Conservation (phyloP, 345 rosid genomes). For the Boechera stricta region DNA sequence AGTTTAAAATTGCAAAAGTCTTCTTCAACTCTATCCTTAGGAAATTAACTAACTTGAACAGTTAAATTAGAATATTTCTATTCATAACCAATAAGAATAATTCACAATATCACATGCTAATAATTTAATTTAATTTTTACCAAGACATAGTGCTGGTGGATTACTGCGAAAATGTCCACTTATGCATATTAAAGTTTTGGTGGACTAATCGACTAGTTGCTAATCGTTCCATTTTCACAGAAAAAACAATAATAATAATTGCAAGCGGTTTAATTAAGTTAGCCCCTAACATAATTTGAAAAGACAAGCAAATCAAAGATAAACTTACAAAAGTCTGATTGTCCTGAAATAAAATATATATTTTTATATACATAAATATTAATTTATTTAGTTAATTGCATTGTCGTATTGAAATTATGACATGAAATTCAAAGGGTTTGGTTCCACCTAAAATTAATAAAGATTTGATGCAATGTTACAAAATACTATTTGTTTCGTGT, state of each 20-base stretch:
- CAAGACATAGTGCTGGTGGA: neutral
- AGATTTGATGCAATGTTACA: slow-evolving; percentile 27
- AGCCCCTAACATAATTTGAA: slow-evolving; percentile 5
- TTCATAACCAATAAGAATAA: slow-evolving; percentile 27
- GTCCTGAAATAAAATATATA: neutral
- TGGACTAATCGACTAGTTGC: neutral
- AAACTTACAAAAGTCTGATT: neutral
- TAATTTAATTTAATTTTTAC: neutral
- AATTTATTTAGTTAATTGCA: neutral
- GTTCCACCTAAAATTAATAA: slow-evolving; percentile 40
- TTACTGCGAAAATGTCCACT: slow-evolving; percentile 25
- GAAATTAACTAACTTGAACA: slow-evolving; percentile 20
- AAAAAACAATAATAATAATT: neutral
- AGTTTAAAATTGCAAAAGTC: slow-evolving; percentile 33
- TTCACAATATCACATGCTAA: neutral
- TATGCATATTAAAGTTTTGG: neutral
- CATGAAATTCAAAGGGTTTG: slow-evolving; percentile 34
- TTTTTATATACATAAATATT: neutral
- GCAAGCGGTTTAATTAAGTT: neutral
- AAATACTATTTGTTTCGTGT: slow-evolving; percentile 35
- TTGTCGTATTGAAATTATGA: slow-evolving; percentile 31
- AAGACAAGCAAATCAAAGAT: slow-evolving; percentile 11
- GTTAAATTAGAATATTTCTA: slow-evolving; percentile 30
- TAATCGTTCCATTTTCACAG: neutral
- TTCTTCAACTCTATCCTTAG: slow-evolving; percentile 19